Evolutionary conservation across 768 basidiomycete genomes (phyloP), one percentile per base, ranked within the genome.

Genomic region (Calocybe gangraenosa): DNA sequence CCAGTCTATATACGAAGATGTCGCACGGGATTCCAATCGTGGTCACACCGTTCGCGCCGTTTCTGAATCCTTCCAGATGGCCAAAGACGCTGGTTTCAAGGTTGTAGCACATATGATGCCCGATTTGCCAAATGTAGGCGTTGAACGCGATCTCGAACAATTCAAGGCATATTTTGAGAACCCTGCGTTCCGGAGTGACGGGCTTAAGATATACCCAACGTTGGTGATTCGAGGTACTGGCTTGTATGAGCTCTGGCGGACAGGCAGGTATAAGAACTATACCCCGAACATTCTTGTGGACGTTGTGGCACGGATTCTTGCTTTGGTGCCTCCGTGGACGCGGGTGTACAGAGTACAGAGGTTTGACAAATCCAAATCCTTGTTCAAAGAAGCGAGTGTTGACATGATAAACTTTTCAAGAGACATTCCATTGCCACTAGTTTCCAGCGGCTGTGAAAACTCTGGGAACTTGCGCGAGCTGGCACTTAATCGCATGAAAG

Each of bases 51-150:
- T 99, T 40, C 92, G 92, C 42, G 92, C 95, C 7, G 95, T 97
- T 43, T 84, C 90, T 37, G 95, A 99, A 64, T 90, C 87, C 10
- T 99, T 99, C 68, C 95, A 98, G 59, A 82, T 99, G 57, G 86
- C 93, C 15, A 99, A 99, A 64, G 95, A 99, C 58, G 96, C 95
- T 1, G 96, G 96, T 3, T 99, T 96, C 84, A 99, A 99, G 67
- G 94, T 99, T 44, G 96, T 99, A 21, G 94, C 94, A 15, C 96
- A 99, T 62, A 98, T 98, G 96, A 99, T 99, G 94, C 93, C 94
- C 11, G 95, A 99, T 64, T 78, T 98, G 7, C 95, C 95, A 7
- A 99, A 99, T 61, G 91, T 98, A 46, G 96, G 96, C 25, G 77
- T 95, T 48, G 96, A 98, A 69, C 82, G 96, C 46, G 96, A 99